Evolutionary conservation across 176 grass and related monocot species (phyloP).

Genomic region (Phragmites australis): DNA sequence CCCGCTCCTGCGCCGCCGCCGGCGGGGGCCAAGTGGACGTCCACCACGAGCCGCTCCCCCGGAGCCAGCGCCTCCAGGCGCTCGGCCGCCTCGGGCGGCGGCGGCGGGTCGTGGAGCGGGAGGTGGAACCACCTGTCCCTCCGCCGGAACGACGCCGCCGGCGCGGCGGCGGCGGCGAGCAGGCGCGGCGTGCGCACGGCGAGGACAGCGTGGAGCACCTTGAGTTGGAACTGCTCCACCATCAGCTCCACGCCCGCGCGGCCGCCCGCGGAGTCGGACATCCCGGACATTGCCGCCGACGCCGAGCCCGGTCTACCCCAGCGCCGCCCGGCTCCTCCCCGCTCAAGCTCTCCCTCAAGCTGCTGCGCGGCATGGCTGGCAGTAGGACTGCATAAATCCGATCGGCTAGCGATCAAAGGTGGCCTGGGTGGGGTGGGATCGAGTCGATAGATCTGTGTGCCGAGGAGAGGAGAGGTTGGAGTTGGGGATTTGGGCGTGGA

Average conservation of each 20-base stretch:
- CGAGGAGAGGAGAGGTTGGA: slow-evolving; percentile 7
- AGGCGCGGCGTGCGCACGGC: slow-evolving; percentile 65
- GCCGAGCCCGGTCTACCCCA: background rate
- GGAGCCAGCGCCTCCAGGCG: slow-evolving; percentile 40
- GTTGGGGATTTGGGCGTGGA: slow-evolving; percentile 40
- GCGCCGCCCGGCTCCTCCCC: background rate
- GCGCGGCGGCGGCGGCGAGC: slow-evolving; percentile 17
- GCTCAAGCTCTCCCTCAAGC: slow-evolving; percentile 38
- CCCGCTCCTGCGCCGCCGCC: slow-evolving; percentile 23
- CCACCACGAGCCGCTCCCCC: slow-evolving; percentile 61
- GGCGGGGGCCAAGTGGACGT: slow-evolving; percentile 53
- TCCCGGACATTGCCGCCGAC: slow-evolving; percentile 48
- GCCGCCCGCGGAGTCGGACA: slow-evolving; percentile 60
- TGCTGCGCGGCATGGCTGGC: slow-evolving; percentile 51
- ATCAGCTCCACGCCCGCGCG: slow-evolving; percentile 72
- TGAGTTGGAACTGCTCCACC: slow-evolving; percentile 76
- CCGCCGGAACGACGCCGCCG: slow-evolving; percentile 27
- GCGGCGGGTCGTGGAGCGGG: slow-evolving; percentile 57
- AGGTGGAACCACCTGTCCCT: slow-evolving; percentile 86
- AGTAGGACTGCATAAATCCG: slow-evolving; percentile 61
- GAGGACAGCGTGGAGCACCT: slow-evolving; percentile 79
- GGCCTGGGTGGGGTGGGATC: background rate
- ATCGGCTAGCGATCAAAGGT: slow-evolving; percentile 35
- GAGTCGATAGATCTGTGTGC: slow-evolving; percentile 40
- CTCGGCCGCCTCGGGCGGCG: slow-evolving; percentile 52